Conservation (phyloP, 73 alveolate species). For the Tetrahymena borealis region DNA sequence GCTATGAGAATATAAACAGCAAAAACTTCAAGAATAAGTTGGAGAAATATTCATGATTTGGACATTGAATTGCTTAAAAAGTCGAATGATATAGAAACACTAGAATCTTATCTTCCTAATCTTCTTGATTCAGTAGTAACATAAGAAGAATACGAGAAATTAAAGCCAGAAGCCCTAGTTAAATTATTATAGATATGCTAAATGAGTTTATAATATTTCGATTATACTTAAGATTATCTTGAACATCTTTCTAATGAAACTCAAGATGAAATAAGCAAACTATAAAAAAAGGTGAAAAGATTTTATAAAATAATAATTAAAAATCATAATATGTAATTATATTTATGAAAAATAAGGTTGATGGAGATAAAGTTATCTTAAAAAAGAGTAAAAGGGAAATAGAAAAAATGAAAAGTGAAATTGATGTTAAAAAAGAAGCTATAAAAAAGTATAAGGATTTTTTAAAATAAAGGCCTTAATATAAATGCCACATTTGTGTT, state of each 20-base stretch:
- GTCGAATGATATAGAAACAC: background rate
- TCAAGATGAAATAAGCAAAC: background rate
- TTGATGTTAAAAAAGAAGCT: background rate
- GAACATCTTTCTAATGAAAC: background rate
- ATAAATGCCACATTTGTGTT: background rate
- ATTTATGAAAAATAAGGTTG: background rate
- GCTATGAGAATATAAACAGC: background rate
- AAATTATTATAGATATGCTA: background rate
- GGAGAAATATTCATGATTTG: background rate
- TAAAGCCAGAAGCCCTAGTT: background rate
- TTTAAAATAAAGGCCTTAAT: background rate
- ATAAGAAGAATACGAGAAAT: background rate
- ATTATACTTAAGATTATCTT: background rate
- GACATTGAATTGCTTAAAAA: background rate
- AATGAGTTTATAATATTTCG: background rate
- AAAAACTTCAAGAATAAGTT: background rate
- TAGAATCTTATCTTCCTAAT: background rate
- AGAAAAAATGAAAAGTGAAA: background rate
- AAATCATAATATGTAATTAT: background rate
- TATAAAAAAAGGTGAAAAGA: background rate
- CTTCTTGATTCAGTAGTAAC: background rate
- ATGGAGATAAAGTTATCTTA: background rate
- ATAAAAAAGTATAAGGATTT: background rate
- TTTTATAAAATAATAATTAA: background rate
- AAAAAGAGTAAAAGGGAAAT: background rate